Conservation (phyloP, 305 asterid species). For the Solanum chacoense region DNA sequence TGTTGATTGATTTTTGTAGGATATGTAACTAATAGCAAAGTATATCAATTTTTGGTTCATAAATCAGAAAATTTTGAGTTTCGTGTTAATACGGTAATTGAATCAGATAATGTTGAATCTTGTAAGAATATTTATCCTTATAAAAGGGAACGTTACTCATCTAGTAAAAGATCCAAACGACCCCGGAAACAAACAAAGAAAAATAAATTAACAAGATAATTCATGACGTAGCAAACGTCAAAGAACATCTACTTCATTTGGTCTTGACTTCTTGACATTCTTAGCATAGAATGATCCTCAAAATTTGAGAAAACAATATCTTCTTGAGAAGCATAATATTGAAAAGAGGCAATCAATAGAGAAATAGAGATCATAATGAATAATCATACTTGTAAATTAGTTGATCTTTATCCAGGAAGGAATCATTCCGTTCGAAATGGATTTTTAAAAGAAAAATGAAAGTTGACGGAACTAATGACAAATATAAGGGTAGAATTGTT, state of each 20-base stretch:
- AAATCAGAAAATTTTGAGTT: not conserved
- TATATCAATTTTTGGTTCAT: not conserved
- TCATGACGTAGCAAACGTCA: not conserved
- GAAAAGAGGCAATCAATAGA: not conserved
- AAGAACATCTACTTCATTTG: not conserved
- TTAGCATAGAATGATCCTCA: not conserved
- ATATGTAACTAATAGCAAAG: not conserved
- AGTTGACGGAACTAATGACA: not conserved
- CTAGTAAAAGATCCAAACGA: not conserved
- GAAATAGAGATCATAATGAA: not conserved
- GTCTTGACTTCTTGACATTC: not conserved
- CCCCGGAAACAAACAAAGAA: not conserved
- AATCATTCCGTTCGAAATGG: not conserved
- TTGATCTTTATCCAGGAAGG: not conserved
- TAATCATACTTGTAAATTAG: not conserved
- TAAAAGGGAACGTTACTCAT: not conserved
- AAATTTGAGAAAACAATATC: not conserved
- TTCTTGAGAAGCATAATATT: not conserved
- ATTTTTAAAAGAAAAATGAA: not conserved
- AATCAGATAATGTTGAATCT: not conserved
- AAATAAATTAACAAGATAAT: not conserved
- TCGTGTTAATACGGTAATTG: not conserved
- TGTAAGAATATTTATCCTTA: not conserved
- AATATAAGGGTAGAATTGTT: not conserved
- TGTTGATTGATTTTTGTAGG: not conserved